These are phyloP conservation scores for Penicillium sp. DNA, from an alignment of 2,329 filamentous ascomycete species.

Conservation along the genomic window DNA sequence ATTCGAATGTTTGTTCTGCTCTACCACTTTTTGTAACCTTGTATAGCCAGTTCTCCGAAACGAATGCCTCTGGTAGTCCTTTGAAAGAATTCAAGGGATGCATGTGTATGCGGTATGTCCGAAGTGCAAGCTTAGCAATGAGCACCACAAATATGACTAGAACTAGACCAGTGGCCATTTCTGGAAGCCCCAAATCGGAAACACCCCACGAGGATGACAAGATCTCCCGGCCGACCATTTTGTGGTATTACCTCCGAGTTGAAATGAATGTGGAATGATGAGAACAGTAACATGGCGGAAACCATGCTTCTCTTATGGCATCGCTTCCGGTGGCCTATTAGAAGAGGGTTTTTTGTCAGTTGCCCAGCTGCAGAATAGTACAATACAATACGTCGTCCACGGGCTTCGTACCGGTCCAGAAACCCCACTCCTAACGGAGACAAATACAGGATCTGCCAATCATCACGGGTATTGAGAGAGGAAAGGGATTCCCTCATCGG, in stretches of 20 bases:
- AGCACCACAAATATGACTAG: background rate
- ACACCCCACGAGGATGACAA: background rate
- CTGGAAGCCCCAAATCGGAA: background rate
- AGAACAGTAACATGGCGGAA: background rate
- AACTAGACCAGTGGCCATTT: background rate
- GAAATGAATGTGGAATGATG: background rate
- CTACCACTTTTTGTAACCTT: background rate
- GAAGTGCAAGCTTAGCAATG: background rate
- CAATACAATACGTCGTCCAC: background rate
- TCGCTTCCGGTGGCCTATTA: background rate
- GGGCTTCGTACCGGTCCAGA: background rate
- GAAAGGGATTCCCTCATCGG: background rate
- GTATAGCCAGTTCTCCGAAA: background rate
- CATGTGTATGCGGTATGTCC: background rate
- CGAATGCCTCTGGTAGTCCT: background rate
- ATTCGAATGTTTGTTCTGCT: background rate
- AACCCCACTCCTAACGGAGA: background rate
- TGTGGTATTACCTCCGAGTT: background rate
- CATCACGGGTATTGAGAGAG: background rate
- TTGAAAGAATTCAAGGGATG: background rate
- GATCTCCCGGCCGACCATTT: background rate
- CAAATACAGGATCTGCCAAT: background rate
- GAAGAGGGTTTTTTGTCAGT: background rate
- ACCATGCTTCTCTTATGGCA: background rate
- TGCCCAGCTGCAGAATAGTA: background rate